These are phyloP conservation scores for Cubamyces lactineus DNA, from an alignment of 768 basidiomycete species.

Conservation along the genomic window DNA sequence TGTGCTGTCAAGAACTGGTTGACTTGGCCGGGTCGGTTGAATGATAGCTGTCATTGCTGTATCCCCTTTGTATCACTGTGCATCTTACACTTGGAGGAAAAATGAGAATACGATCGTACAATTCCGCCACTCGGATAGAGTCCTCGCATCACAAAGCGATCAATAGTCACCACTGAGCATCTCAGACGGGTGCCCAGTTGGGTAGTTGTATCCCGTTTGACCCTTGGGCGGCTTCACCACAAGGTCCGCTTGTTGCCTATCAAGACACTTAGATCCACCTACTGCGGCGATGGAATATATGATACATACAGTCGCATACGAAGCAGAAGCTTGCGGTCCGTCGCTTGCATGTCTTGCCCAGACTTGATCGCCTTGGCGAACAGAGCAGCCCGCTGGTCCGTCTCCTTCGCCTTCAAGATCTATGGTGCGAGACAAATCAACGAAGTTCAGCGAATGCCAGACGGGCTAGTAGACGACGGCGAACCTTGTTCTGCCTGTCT, in stretches of 20 bases:
- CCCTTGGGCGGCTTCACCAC: slow-evolving; percentile 49
- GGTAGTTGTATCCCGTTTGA: slow-evolving; percentile 2
- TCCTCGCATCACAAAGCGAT: neutral
- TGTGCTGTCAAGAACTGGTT: no score
- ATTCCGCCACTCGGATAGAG: no score
- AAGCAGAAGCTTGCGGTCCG: slow-evolving; percentile 78
- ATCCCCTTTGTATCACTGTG: no score
- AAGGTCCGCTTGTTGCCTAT: slow-evolving; percentile 81
- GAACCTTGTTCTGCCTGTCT: slow-evolving; percentile 87
- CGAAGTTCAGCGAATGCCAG: neutral
- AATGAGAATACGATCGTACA: no score
- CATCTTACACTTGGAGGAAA: no score
- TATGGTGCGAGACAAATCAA: neutral
- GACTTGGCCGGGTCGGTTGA: no score
- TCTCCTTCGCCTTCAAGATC: slow-evolving; percentile 82
- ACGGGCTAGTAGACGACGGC: slow-evolving; percentile 3
- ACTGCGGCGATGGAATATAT: neutral
- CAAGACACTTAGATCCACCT: neutral
- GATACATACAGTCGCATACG: slow-evolving; percentile 77
- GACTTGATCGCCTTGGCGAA: slow-evolving; percentile 77
- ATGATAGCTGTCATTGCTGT: no score
- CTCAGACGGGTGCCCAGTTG: slow-evolving; percentile 10
- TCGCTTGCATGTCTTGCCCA: slow-evolving; percentile 69
- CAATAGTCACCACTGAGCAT: slow-evolving; percentile 15
- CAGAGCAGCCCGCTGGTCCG: slow-evolving; percentile 75